Base-by-base conservation (phyloP, 345 rosid genomes). In the Eucalyptus tenuipes region DNA sequence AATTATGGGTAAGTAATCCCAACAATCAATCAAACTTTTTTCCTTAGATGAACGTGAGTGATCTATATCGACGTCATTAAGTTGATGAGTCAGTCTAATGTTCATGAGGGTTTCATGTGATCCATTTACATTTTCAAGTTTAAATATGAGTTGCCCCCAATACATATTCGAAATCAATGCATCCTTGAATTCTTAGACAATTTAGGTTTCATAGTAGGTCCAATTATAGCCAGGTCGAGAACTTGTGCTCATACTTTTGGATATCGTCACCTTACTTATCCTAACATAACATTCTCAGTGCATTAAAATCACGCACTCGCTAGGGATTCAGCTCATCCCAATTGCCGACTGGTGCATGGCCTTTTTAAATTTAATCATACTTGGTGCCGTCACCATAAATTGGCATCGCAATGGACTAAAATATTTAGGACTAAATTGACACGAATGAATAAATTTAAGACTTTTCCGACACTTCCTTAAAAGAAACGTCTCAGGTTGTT, bases 341-440 rank as follows among this genome's bases (percentile, higher is more conserved):
- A 27, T 61, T 27, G 8, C 16, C 1, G 8, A 12, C 7, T 3
- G 33, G 68, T 27, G 31, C 16, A 29, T 27, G 31, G 68, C 8
- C 9, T 29, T 61, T 27, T 61, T 61, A 16, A 27, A 55, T 55
- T 55, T 55, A 13, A 24, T 55, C 61, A 55, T 55, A 55, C 61
- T 55, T 9, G 61, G 13, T 55, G n/a, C 29, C 0, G 3, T 25
- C 1, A 10, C 6, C 6, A 55, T 55, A 52, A 52, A 3, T 52
- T 8, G 25, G 10, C 10, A 52, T 52, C 0, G 2, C 25, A 52
- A 24, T 55, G 6, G 6, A 55, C 29, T 10, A 55, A 55, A 55
- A 55, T 0, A 0, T 55, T 10, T 55, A 24, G 0, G 0, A 55
- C 13, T 55, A 55, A 55, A 55, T 24, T 55, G 6, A 0, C 0